A percentile compares a stretch with the other conserved stretches of the same genome.
These are phyloP conservation scores for Patellaria atrata DNA, from an alignment of 495 filamentous ascomycete species.

Conservation along the genomic window DNA sequence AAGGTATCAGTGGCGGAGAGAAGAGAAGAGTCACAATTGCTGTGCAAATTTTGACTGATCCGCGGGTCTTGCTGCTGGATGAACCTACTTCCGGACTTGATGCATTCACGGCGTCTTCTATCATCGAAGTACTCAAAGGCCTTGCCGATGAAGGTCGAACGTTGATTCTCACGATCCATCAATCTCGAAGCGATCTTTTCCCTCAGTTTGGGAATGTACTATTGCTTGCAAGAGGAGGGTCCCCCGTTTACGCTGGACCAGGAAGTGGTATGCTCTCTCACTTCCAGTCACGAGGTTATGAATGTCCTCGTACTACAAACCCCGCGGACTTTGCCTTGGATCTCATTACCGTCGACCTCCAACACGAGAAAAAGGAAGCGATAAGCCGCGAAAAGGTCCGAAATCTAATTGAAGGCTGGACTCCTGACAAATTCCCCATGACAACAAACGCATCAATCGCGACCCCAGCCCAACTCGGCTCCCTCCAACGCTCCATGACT, in stretches of 20 bases:
- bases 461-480: constrained; percentile 55
- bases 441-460: constrained; percentile 30
- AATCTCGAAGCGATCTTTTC: constrained; percentile 59
- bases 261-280: constrained; percentile 50
- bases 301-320: constrained; percentile 52
- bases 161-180: constrained; percentile 59
- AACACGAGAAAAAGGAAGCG: constrained; percentile 42
- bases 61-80: constrained; percentile 53
- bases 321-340: constrained; percentile 66
- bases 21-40: constrained; percentile 62
- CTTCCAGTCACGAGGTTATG: constrained; percentile 42
- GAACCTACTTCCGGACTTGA: constrained; percentile 66
- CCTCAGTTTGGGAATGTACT: constrained; percentile 53
- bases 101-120: constrained; percentile 60
- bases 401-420: constrained; percentile 41
- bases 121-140: constrained; percentile 52
- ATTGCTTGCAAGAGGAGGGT: constrained; percentile 52
- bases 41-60: constrained; percentile 60
- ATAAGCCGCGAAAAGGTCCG: constrained; percentile 44
- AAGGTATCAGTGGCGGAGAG: constrained; percentile 67
- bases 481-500: constrained; percentile 43
- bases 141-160: constrained; percentile 62
- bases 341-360: constrained; percentile 58
- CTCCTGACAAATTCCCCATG: constrained; percentile 9
- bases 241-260: constrained; percentile 50